Conservation (phyloP, 164 flowering plant species). For the Platanus orientalis region DNA sequence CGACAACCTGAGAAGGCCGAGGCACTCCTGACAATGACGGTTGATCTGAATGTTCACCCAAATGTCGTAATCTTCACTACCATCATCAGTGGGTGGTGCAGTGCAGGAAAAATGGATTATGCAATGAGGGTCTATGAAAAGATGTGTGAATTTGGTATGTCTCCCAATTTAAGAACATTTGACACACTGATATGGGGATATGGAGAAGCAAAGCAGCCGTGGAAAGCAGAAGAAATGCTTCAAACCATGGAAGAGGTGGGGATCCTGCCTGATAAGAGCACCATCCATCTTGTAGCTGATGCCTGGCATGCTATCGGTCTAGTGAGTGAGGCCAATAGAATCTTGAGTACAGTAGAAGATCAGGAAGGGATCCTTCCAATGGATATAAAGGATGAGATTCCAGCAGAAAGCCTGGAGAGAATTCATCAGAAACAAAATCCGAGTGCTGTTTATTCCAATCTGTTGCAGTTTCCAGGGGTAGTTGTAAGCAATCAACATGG, state of each 20-base stretch:
- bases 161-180: slow-evolving; percentile 80
- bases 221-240: slow-evolving; percentile 86
- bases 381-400: slow-evolving; percentile 10
- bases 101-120: slow-evolving; percentile 67
- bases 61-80: slow-evolving; percentile 90
- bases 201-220: slow-evolving; percentile 79
- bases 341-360: slow-evolving; percentile 19
- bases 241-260: slow-evolving; percentile 50
- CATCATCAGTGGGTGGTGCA: slow-evolving; percentile 94
- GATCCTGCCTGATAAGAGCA: slow-evolving; percentile 44
- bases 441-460: slow-evolving; percentile 18
- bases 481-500: slow-evolving; percentile 19
- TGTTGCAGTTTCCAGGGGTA: slow-evolving; percentile 21
- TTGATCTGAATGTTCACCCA: slow-evolving; percentile 43
- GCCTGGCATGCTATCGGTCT: slow-evolving; percentile 73
- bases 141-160: slow-evolving; percentile 57
- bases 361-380: slow-evolving; percentile 3
- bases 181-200: slow-evolving; percentile 95
- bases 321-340: slow-evolving; percentile 45
- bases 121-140: slow-evolving; percentile 51
- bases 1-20: slow-evolving; percentile 79
- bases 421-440: slow-evolving; percentile 25
- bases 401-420: slow-evolving; percentile 15
- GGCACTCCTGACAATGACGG: slow-evolving; percentile 54
- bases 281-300: slow-evolving; percentile 59